phyloP scores from a whole-genome alignment of 1,139 yeast species.

The Pichia sp. region DNA sequence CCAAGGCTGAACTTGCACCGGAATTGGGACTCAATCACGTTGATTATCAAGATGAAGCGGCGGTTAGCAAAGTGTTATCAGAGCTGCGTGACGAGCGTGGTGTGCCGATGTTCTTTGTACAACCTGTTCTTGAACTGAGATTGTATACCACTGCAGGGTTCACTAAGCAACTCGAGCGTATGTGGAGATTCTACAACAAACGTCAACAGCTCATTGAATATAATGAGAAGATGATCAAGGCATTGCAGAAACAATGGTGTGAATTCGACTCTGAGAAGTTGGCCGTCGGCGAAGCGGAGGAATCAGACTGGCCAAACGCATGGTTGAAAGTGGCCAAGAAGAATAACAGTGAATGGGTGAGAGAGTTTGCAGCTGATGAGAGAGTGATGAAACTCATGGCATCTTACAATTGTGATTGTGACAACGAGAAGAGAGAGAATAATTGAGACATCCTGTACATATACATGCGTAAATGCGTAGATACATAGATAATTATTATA shows the following conservation, averaged over 20 bases:
- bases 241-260: constrained; percentile 33
- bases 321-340: constrained; percentile 75
- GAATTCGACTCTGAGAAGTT: constrained; percentile 51
- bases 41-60: constrained; percentile 22
- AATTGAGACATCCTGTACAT: neutral
- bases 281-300: constrained; percentile 58
- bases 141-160: constrained; percentile 78
- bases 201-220: constrained; percentile 66
- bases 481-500: neutral
- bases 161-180: constrained; percentile 63
- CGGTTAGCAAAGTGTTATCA: constrained; percentile 4
- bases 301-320: constrained; percentile 80
- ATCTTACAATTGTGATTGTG: constrained; percentile 36
- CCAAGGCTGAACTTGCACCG: constrained; percentile 48
- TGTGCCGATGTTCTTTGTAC: constrained; percentile 58
- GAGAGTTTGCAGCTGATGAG: constrained; percentile 63
- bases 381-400: constrained; percentile 51
- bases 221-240: constrained; percentile 51
- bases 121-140: constrained; percentile 68
- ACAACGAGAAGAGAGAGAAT: neutral
- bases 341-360: constrained; percentile 82
- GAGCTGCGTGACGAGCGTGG: constrained; percentile 28
- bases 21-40: constrained; percentile 35
- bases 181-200: constrained; percentile 71
- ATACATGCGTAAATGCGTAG: neutral